Evolutionary conservation across 345 rosid species (phyloP), one percentile per base, ranked within the genome.

Genomic region (Reutealis trisperma): DNA sequence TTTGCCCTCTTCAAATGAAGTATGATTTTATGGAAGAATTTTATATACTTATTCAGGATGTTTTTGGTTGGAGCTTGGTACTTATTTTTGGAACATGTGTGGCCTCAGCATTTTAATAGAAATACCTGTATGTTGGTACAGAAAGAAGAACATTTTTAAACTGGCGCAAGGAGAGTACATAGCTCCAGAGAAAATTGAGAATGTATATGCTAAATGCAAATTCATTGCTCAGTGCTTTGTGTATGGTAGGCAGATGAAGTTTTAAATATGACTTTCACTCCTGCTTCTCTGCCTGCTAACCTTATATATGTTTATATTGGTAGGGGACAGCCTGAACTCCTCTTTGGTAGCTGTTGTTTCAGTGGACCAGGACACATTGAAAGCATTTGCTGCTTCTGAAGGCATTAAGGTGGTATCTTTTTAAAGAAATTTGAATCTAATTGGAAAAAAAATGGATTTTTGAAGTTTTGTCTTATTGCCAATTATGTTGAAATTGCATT

Each of bases 131-230:
- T 79, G 24, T 63, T 80, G 78, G 59, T 78, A 52, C 85, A 96
- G 99, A 89, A 96, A 96, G 90, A 96, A 96, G 88, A 96, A 96
- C 85, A 96, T 96, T 78, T 96, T 96, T 84, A 96, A 96, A 83
- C 79, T 96, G 86, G 97, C 99, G 22, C 99, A 96, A 44, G 99
- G 99, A 71, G 99, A 96, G 89, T 96, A 94, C 83, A 92, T 96
- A 79, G 99, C 99, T 75, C 98, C 99, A 0, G 99, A 96, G 87
- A 96, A 96, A 85, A 92, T 96, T 4, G 98, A 94, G 91, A 96
- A 96, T 81, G 94, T 92, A 11, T 92, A 92, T 78, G 92, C 97
- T 13, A 96, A 94, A 75, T 94, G 98, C 97, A 87, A 84, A 74
- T 96, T 90, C 77, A 77, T 91, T 27, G 86, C 81, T 51, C 98